phyloP scores from a whole-genome alignment of 2,329 filamentous ascomycete species.

The Alternaria consortialis region DNA sequence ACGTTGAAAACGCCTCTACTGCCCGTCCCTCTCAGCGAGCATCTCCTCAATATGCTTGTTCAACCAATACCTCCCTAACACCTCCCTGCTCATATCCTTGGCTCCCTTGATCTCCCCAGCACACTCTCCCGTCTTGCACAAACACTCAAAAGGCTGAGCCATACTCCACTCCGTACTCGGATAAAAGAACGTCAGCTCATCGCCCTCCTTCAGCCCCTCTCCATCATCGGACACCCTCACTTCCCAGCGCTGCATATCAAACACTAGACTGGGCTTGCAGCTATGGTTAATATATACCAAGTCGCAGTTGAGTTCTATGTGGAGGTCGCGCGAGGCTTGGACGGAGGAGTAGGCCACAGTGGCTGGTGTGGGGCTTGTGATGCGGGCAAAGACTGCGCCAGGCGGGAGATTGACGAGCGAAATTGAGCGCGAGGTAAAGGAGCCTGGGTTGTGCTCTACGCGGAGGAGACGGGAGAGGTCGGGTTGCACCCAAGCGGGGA shows the following conservation, averaged over 20 bases:
- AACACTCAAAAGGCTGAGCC: conserved; percentile 75
- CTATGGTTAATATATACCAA: conserved; percentile 67
- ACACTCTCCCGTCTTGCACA: conserved; percentile 67
- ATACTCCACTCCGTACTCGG: conserved; percentile 79
- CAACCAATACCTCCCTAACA: conserved; percentile 65
- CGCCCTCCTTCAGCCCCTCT: conserved; percentile 47
- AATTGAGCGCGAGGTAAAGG: conserved; percentile 56
- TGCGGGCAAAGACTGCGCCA: conserved; percentile 60
- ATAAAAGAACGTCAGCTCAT: conserved; percentile 71
- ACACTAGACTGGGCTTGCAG: conserved; percentile 62
- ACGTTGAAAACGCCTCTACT: not conserved
- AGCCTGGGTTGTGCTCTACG: conserved; percentile 51
- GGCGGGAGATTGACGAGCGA: conserved; percentile 62
- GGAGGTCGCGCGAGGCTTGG: conserved; percentile 58
- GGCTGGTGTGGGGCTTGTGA: conserved; percentile 58
- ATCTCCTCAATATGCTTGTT: conserved; percentile 45
- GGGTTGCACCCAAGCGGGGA: conserved; percentile 49
- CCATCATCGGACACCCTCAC: conserved; percentile 62
- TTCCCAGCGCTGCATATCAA: conserved; percentile 61
- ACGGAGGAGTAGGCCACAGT: conserved; percentile 62
- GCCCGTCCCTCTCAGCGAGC: conserved; percentile 31
- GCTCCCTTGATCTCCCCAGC: conserved; percentile 71
- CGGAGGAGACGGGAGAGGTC: conserved; percentile 51
- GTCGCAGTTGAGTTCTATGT: conserved; percentile 66
- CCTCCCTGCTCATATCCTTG: conserved; percentile 63